These are phyloP conservation scores for Boeremia lycopersici DNA, from an alignment of 2,329 filamentous ascomycete species.

Conservation along the genomic window DNA sequence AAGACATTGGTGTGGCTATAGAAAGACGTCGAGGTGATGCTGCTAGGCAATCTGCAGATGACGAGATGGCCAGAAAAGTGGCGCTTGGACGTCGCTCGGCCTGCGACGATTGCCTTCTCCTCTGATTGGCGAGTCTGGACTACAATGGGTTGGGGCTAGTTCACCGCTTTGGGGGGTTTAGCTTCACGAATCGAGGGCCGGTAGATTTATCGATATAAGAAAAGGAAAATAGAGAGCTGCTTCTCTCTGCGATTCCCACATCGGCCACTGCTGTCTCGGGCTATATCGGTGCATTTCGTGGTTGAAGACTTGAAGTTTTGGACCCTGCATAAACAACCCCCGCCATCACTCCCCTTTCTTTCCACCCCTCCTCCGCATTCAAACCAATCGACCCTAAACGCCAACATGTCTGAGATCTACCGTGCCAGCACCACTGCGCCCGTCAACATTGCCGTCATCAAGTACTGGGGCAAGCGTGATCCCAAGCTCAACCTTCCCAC, in stretches of 20 bases:
- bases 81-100: slow-evolving; percentile 29
- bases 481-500: slow-evolving; percentile 92
- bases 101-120: slow-evolving; percentile 10
- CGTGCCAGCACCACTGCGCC: slow-evolving; percentile 95
- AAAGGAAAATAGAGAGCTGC: slow-evolving; percentile 1
- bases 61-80: slow-evolving; percentile 32
- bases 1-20: slow-evolving; percentile 28
- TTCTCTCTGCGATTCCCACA: neutral
- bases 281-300: neutral
- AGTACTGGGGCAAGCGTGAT: slow-evolving; percentile 99
- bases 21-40: slow-evolving; percentile 3
- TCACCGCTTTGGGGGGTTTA: slow-evolving; percentile 20
- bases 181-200: slow-evolving; percentile 9
- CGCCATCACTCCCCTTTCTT: slow-evolving; percentile 20
- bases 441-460: slow-evolving; percentile 98
- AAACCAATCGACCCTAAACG: slow-evolving; percentile 4
- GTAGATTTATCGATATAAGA: slow-evolving; percentile 5
- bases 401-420: slow-evolving; percentile 66
- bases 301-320: slow-evolving; percentile 10
- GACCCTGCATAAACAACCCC: slow-evolving; percentile 39
- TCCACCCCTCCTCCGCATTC: slow-evolving; percentile 9
- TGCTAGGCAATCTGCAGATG: slow-evolving; percentile 19
- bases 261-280: neutral
- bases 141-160: slow-evolving; percentile 14
- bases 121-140: slow-evolving; percentile 27